Evolutionary conservation across 1,284 basidiomycete species (phyloP).

Genomic region (Albatrellus sp.): DNA sequence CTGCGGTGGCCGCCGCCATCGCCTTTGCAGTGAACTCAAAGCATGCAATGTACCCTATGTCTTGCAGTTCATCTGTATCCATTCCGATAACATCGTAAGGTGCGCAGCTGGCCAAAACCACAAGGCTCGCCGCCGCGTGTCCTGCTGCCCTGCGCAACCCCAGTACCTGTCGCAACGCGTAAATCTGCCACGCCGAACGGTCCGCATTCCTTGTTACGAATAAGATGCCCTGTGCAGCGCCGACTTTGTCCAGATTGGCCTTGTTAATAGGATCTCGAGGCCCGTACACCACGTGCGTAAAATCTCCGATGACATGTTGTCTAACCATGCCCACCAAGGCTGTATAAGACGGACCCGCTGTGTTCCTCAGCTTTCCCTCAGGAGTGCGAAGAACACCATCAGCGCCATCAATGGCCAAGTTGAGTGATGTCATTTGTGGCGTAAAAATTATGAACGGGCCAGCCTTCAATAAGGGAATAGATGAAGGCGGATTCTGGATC

Average conservation of each 20-base stretch:
- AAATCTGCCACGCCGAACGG: slow-evolving; percentile 39
- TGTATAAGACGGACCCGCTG: slow-evolving; percentile 40
- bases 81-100: slow-evolving; percentile 40
- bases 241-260: slow-evolving; percentile 13
- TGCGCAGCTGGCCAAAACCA: slow-evolving; percentile 44
- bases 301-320: slow-evolving; percentile 16
- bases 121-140: slow-evolving; percentile 16
- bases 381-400: slow-evolving; percentile 31
- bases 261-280: slow-evolving; percentile 14
- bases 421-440: slow-evolving; percentile 42
- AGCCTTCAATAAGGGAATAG: slow-evolving; percentile 23
- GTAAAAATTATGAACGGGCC: slow-evolving; percentile 35
- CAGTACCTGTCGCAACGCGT: slow-evolving; percentile 24
- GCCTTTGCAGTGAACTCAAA: slow-evolving; percentile 47
- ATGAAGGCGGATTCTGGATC: slow-evolving; percentile 24
- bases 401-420: slow-evolving; percentile 48
- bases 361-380: slow-evolving; percentile 37
- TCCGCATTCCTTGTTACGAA: slow-evolving; percentile 51
- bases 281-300: slow-evolving; percentile 37
- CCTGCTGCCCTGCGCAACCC: slow-evolving; percentile 4
- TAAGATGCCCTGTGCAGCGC: slow-evolving; percentile 23
- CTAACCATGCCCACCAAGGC: slow-evolving; percentile 31
- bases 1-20: slow-evolving; percentile 28
- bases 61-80: slow-evolving; percentile 12
- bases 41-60: slow-evolving; percentile 26